Evolutionary conservation across 306 rosid species (phyloP).

Genomic region (Corylus avellana): DNA sequence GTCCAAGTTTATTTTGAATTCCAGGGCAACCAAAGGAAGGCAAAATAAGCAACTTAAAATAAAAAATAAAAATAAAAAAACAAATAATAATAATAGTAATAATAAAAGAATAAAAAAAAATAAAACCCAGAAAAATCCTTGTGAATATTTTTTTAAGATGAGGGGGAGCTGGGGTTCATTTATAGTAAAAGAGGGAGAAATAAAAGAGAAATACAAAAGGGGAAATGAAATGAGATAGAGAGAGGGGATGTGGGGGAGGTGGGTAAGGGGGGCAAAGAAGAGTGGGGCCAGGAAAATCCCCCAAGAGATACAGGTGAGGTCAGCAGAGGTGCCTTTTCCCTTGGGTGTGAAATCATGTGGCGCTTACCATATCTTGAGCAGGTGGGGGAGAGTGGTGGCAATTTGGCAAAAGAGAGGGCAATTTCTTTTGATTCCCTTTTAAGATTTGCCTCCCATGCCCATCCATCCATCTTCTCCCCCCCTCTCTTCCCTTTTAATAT

Average conservation of each 20-base stretch:
- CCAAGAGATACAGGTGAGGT: conserved; percentile 87
- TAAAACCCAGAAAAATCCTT: conserved; percentile 26
- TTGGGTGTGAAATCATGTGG: conserved; percentile 72
- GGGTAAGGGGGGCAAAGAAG: neutral
- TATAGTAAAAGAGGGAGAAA: conserved; percentile 17
- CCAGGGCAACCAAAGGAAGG: conserved; percentile 81
- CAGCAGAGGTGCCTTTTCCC: conserved; percentile 47
- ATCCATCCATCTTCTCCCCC: conserved; percentile 20
- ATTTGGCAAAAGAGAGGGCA: conserved; percentile 53
- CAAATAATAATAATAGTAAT: neutral
- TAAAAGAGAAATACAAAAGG: conserved; percentile 18
- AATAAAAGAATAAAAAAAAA: conserved; percentile 26
- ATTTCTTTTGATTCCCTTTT: conserved; percentile 76
- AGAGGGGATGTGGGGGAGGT: conserved; percentile 15
- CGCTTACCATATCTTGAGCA: conserved; percentile 64
- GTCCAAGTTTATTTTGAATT: conserved; percentile 74
- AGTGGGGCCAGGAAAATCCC: conserved; percentile 67
- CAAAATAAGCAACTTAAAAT: conserved; percentile 23
- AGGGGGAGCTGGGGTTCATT: conserved; percentile 35
- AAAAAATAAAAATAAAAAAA: neutral
- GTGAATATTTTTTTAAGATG: conserved; percentile 45
- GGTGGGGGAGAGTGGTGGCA: conserved; percentile 66
- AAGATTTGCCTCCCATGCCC: conserved; percentile 89
- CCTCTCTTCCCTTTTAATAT: neutral
- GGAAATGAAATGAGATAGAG: neutral